These are phyloP conservation scores for Fusarium pininemorale DNA, from an alignment of 2,329 filamentous ascomycete species.

Conservation along the genomic window DNA sequence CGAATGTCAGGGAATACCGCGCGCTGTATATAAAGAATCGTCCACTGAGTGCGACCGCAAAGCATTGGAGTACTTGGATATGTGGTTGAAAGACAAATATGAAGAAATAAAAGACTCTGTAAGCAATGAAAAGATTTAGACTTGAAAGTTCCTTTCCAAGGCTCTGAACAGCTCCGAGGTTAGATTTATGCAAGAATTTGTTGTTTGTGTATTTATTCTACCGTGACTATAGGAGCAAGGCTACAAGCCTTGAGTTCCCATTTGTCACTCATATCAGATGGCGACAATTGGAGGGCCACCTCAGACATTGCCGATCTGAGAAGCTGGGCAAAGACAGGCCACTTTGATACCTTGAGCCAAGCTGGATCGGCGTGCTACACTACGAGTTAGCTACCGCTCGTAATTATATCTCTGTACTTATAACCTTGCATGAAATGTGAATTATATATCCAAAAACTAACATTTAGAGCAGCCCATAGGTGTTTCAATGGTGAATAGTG, in stretches of 20 bases:
- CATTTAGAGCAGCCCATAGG: too few species aligned
- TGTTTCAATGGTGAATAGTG: too few species aligned
- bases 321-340: too few species aligned
- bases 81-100: neutral
- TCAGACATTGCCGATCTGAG: neutral
- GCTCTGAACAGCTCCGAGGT: neutral
- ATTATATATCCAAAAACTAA: too few species aligned
- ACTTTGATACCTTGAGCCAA: too few species aligned
- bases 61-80: neutral
- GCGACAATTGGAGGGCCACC: neutral
- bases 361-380: too few species aligned
- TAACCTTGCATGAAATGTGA: too few species aligned
- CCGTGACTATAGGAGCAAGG: neutral
- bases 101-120: neutral
- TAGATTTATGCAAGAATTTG: too few species aligned
- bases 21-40: neutral
- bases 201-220: rapidly evolving
- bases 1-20: neutral
- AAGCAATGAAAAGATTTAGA: neutral
- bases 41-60: neutral
- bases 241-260: rapidly evolving
- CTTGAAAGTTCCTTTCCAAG: rapidly evolving
- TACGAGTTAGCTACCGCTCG: too few species aligned
- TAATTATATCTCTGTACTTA: too few species aligned
- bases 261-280: rapidly evolving